Evolutionary conservation across 2,329 filamentous ascomycete species (phyloP).

Genomic region (Aphanoascus verrucosus): DNA sequence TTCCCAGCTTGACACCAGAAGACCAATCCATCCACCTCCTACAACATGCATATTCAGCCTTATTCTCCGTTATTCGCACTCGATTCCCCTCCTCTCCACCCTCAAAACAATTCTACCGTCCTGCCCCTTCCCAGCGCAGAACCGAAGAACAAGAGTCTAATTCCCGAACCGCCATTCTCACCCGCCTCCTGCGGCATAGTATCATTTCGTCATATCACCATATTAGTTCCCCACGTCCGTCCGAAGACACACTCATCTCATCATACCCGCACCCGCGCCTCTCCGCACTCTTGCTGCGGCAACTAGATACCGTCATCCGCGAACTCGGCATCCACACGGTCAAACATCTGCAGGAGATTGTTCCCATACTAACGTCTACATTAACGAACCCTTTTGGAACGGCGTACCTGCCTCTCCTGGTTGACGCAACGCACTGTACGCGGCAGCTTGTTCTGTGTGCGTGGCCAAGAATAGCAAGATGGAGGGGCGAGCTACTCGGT

Average conservation of each 20-base stretch:
- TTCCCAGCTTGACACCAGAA: constrained; percentile 68
- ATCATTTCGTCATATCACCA: constrained; percentile 33
- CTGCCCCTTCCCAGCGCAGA: constrained; percentile 7
- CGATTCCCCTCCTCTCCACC: constrained; percentile 24
- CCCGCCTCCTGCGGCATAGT: constrained; percentile 26
- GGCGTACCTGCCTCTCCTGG: constrained; percentile 44
- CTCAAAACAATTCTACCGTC: constrained; percentile 15
- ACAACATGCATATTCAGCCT: constrained; percentile 52
- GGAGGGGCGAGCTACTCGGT: constrained; percentile 54
- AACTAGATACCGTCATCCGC: constrained; percentile 21
- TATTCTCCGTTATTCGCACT: constrained; percentile 48
- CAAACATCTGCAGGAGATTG: constrained; percentile 46
- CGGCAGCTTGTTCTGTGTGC: constrained; percentile 50
- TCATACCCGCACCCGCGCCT: constrained; percentile 36
- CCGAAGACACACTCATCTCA: constrained; percentile 36
- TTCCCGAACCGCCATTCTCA: constrained; percentile 19
- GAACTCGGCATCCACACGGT: constrained; percentile 31
- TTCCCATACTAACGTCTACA: constrained; percentile 55
- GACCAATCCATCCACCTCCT: constrained; percentile 57
- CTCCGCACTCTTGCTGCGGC: constrained; percentile 38
- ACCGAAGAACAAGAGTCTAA: constrained; percentile 17
- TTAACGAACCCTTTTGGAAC: constrained; percentile 59
- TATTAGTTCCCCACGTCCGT: constrained; percentile 38
- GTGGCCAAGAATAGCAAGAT: constrained; percentile 57
- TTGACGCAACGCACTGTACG: constrained; percentile 44